phyloP scores from a whole-genome alignment of 1,284 basidiomycete genomes.

The Apiotrichum gracile region DNA sequence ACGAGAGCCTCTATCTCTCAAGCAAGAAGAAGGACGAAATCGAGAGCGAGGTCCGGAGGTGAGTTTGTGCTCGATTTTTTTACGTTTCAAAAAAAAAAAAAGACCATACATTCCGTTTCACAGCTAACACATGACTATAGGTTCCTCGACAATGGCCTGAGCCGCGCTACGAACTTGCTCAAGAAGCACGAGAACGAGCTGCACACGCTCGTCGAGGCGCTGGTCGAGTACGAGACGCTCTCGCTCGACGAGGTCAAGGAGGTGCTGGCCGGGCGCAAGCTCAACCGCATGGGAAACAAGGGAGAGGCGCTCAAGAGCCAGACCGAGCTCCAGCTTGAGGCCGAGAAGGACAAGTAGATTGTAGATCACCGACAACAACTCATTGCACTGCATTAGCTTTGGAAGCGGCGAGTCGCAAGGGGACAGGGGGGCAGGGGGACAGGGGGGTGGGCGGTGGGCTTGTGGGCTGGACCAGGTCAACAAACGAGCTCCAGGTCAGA shows the following conservation, averaged over 20 bases:
- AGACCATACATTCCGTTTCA: too few relatives aligned
- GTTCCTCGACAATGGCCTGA: slow-evolving; percentile 67
- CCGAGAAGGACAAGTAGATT: slow-evolving; percentile 4
- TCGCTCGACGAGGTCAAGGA: slow-evolving; percentile 74
- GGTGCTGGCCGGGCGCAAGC: slow-evolving; percentile 73
- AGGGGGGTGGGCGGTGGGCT: too few relatives aligned
- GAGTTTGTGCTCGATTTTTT: slow-evolving; percentile 48
- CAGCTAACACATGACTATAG: slow-evolving; percentile 48
- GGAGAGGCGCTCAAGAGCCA: slow-evolving; percentile 30
- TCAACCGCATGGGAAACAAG: slow-evolving; percentile 43
- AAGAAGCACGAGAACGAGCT: slow-evolving; percentile 69
- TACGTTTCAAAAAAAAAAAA: not conserved
- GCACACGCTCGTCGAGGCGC: slow-evolving; percentile 76
- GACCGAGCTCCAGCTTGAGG: slow-evolving; percentile 13
- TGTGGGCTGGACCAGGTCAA: too few relatives aligned
- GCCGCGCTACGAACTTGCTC: slow-evolving; percentile 63
- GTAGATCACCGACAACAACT: slow-evolving; percentile 1
- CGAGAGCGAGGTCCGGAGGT: slow-evolving; percentile 75
- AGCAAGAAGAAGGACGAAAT: slow-evolving; percentile 70
- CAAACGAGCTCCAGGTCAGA: too few relatives aligned
- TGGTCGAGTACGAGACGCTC: slow-evolving; percentile 92
- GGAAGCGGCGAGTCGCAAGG: too few relatives aligned
- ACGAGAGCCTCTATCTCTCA: slow-evolving; percentile 63
- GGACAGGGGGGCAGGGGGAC: too few relatives aligned
- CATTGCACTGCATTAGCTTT: slow-evolving; percentile 4